phyloP scores from a whole-genome alignment of 1,284 basidiomycete species.

The Fomitopsis pinicola region DNA sequence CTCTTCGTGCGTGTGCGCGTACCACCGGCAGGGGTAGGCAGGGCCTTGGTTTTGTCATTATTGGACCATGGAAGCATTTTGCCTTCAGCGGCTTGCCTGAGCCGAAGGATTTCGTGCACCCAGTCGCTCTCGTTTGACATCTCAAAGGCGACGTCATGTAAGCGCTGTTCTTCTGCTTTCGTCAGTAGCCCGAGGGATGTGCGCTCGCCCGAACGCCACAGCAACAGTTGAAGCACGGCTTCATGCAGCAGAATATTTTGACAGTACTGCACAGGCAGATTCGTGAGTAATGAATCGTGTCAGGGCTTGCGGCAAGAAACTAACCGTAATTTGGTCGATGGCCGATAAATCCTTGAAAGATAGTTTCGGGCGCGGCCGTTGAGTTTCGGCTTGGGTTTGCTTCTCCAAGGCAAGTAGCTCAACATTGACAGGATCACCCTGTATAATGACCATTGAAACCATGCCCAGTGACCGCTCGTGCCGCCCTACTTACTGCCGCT shows the following conservation, averaged over 20 bases:
- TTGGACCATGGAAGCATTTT: constrained; percentile 16
- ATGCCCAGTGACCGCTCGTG: background rate
- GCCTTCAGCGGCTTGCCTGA: constrained; percentile 21
- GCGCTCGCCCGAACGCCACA: constrained; percentile 63
- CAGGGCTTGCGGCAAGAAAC: background rate
- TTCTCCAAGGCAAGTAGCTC: background rate
- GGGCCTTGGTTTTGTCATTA: background rate
- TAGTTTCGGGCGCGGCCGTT: background rate
- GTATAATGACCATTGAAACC: background rate
- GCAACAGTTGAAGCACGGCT: constrained; percentile 59
- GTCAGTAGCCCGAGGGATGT: constrained; percentile 42
- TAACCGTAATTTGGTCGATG: constrained; percentile 53
- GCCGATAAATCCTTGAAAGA: constrained; percentile 50
- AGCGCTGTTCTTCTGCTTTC: constrained; percentile 45
- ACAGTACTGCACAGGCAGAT: constrained; percentile 50
- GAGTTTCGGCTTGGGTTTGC: background rate
- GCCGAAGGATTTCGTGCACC: constrained; percentile 56
- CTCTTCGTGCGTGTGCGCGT: constrained; percentile 3
- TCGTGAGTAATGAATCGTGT: background rate
- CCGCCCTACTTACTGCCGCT: background rate
- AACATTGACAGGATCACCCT: background rate
- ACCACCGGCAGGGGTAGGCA: background rate
- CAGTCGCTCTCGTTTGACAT: constrained; percentile 55
- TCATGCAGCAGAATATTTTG: constrained; percentile 65
- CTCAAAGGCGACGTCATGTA: constrained; percentile 45